These are phyloP conservation scores for Sphagnum fallax DNA, from an alignment of 228 moss, liverwort and hornwort genomes.

Conservation along the genomic window DNA sequence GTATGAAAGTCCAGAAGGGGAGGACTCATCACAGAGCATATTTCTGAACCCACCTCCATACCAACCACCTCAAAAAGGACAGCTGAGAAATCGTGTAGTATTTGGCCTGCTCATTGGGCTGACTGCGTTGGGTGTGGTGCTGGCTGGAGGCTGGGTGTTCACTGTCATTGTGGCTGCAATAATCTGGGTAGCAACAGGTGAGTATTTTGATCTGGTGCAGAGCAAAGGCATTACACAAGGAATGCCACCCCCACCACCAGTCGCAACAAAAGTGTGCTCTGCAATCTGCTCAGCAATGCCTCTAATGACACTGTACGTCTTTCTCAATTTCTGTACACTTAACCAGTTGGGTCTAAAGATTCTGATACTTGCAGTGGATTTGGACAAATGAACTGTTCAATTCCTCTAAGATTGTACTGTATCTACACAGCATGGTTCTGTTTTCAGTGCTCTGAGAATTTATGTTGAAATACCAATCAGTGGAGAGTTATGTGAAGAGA, in stretches of 20 bases:
- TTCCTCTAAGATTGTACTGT: background rate
- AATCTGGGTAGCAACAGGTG: conserved; percentile 77
- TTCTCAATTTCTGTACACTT: background rate
- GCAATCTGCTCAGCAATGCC: conserved; percentile 92
- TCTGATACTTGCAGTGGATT: no score
- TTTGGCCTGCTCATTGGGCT: conserved; percentile 72
- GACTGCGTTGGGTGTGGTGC: conserved; percentile 48
- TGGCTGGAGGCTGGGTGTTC: conserved; percentile 93
- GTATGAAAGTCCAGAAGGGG: conserved; percentile 13
- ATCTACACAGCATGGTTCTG: background rate
- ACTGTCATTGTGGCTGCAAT: conserved; percentile 55
- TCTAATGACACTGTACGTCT: conserved; percentile 80
- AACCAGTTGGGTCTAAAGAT: background rate
- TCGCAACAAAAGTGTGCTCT: conserved; percentile 78
- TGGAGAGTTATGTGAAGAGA: no score
- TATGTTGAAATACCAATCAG: background rate
- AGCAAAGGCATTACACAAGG: conserved; percentile 79
- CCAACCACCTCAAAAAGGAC: conserved; percentile 39
- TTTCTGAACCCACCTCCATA: conserved; percentile 9
- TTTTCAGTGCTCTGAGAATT: no score
- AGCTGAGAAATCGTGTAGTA: conserved; percentile 64
- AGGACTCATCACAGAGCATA: conserved; percentile 6
- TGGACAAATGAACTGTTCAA: background rate
- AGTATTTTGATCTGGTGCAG: conserved; percentile 83
- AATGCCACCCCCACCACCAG: conserved; percentile 78